Evolutionary conservation across 805 yeast species (phyloP).

Genomic region (Millerozyma miso): DNA sequence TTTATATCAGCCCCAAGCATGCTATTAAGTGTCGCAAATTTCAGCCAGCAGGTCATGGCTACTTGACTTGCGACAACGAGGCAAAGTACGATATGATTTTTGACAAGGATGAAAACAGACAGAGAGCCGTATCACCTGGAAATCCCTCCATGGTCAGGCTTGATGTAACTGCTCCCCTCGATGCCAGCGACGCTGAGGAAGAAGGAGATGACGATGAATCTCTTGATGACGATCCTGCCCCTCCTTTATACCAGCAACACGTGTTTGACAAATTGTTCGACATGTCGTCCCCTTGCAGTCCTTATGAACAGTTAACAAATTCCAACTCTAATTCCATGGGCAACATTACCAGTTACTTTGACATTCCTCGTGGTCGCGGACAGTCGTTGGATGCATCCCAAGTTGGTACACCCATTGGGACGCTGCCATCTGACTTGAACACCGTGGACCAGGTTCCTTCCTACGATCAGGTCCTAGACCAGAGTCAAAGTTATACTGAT

Average conservation of each 20-base stretch:
- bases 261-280: slow-evolving; percentile 36
- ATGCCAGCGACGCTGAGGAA: slow-evolving; percentile 10
- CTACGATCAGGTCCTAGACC: slow-evolving; percentile 37
- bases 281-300: slow-evolving; percentile 28
- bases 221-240: slow-evolving; percentile 32
- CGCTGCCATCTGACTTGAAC: slow-evolving; percentile 18
- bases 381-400: background rate
- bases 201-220: slow-evolving; percentile 18
- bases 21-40: slow-evolving; percentile 30
- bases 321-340: slow-evolving; percentile 9
- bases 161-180: slow-evolving; percentile 6
- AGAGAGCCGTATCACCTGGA: background rate
- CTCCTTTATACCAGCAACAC: slow-evolving; percentile 41
- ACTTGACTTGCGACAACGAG: slow-evolving; percentile 17
- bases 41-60: slow-evolving; percentile 27
- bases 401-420: slow-evolving; percentile 15
- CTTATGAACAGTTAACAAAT: slow-evolving; percentile 31
- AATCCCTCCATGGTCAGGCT: background rate
- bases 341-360: slow-evolving; percentile 28
- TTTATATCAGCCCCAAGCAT: slow-evolving; percentile 42
- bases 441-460: slow-evolving; percentile 24
- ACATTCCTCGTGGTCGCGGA: slow-evolving; percentile 16
- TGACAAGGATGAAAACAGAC: slow-evolving; percentile 14
- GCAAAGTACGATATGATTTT: slow-evolving; percentile 26
- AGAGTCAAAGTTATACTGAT: slow-evolving; percentile 27